Base-by-base conservation (phyloP, 129 eudicot genomes). In the Gnaphalium uliginosum region DNA sequence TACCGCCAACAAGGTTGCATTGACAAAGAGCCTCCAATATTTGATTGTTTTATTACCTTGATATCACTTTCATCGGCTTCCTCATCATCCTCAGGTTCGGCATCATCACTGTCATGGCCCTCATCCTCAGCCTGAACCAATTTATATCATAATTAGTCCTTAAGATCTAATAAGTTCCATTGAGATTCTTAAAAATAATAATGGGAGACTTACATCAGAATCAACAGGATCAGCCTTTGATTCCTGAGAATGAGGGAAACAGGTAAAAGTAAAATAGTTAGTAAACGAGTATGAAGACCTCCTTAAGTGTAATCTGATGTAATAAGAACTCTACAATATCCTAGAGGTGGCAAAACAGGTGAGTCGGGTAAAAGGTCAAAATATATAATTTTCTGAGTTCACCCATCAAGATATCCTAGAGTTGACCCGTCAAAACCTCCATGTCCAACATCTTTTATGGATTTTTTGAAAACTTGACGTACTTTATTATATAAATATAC, bases 221-320 rank as follows among this genome's bases (percentile, higher is more conserved):
- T 87, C 98, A 77, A 26, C 83, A 1, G 94, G 90, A 24, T 83
- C 94, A 56, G 77, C 84, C 87, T 92, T 92, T 30, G 92, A 54
- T 81, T 89, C 98, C 97, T 92, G 88, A n/a, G 25, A n/a, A 57
- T 0, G 61, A 56, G 1, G 62, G 35, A 71, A 67, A 7, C 10
- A 27, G 58, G 22, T 15, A 8, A 59, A 2, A 19, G 21, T 71
- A 14, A 60, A 39, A 76, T 4, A 27, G 26, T 46, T 25, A 27
- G 22, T 23, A 19, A 39, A 35, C 14, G 30, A 39, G 24, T 4
- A 39, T 8, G 26, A 68, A 4, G 66, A 60, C 1, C 32, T 59
- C 32, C 66, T 59, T 24, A 59, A 21, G 32, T 22, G 6, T 27
- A 60, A 32, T 29, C 11, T 27, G 27, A 24, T 2, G 39, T 4